Conservation (phyloP, 352 stramenopile species). For the Phytophthora palmivora region DNA sequence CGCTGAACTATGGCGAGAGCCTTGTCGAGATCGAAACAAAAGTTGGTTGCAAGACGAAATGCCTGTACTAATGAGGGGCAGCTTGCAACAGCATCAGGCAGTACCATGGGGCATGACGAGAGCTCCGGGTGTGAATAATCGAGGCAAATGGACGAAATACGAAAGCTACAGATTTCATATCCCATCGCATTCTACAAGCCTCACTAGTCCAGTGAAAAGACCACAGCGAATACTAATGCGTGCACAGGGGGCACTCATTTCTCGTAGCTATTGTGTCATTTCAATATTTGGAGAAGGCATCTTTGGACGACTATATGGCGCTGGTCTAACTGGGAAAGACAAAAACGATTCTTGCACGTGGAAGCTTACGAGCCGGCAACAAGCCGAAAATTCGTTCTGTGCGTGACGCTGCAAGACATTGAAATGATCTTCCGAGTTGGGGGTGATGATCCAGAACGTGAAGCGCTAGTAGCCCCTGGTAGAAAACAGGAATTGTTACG, state of each 20-base stretch:
- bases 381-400: slow-evolving; percentile 36
- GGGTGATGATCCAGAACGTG: slow-evolving; percentile 29
- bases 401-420: slow-evolving; percentile 61
- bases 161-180: slow-evolving; percentile 48
- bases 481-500: slow-evolving; percentile 61
- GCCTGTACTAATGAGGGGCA: slow-evolving; percentile 34
- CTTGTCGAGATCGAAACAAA: slow-evolving; percentile 67
- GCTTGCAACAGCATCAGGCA: not conserved
- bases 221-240: slow-evolving; percentile 45
- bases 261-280: slow-evolving; percentile 65
- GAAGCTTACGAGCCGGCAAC: slow-evolving; percentile 63
- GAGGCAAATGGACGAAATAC: slow-evolving; percentile 58
- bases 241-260: slow-evolving; percentile 61
- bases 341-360: slow-evolving; percentile 47
- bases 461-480: slow-evolving; percentile 53
- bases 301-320: slow-evolving; percentile 60
- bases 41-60: slow-evolving; percentile 64
- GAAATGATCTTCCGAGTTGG: slow-evolving; percentile 55
- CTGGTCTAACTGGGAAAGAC: slow-evolving; percentile 39
- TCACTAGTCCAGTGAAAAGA: slow-evolving; percentile 21
- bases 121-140: slow-evolving; percentile 24
- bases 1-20: slow-evolving; percentile 61
- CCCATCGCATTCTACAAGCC: slow-evolving; percentile 11
- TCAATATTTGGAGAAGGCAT: slow-evolving; percentile 67
- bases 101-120: slow-evolving; percentile 49